Evolutionary conservation across 306 rosid species (phyloP).

Genomic region (Lathyrus aphaca): DNA sequence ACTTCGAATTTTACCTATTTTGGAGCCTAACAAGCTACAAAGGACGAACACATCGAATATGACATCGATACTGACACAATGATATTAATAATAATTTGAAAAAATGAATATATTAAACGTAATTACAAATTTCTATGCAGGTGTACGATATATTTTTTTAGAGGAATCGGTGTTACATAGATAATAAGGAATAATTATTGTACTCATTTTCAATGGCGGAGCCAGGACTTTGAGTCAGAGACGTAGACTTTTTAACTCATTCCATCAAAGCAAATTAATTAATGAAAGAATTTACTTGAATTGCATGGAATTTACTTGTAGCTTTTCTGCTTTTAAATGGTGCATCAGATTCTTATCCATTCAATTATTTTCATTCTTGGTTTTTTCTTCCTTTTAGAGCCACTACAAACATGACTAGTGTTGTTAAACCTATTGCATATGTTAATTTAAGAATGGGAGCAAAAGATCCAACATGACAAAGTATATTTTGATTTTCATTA

Average conservation of each 20-base stretch:
- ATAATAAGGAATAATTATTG: background rate
- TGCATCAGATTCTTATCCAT: slow-evolving; percentile 68
- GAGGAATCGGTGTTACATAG: no score
- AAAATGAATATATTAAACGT: no score
- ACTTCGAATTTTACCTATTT: background rate
- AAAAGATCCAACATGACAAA: slow-evolving; percentile 7
- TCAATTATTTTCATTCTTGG: slow-evolving; percentile 43
- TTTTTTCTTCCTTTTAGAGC: slow-evolving; percentile 36
- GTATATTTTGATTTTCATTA: slow-evolving; percentile 41
- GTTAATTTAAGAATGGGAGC: slow-evolving; percentile 22
- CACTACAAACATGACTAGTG: slow-evolving; percentile 28
- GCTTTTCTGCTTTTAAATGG: slow-evolving; percentile 43
- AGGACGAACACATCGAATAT: no score
- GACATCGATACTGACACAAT: no score
- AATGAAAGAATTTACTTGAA: slow-evolving; percentile 39
- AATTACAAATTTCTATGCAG: no score
- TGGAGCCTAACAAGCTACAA: background rate
- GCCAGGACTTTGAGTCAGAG: no score
- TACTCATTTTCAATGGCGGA: background rate
- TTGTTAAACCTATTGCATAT: slow-evolving; percentile 31
- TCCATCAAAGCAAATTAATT: slow-evolving; percentile 8
- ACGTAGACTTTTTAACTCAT: no score
- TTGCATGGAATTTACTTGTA: background rate
- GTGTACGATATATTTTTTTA: no score
- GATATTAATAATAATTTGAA: no score